Conservation (phyloP, 345 rosid species). For the Salix udensis region DNA sequence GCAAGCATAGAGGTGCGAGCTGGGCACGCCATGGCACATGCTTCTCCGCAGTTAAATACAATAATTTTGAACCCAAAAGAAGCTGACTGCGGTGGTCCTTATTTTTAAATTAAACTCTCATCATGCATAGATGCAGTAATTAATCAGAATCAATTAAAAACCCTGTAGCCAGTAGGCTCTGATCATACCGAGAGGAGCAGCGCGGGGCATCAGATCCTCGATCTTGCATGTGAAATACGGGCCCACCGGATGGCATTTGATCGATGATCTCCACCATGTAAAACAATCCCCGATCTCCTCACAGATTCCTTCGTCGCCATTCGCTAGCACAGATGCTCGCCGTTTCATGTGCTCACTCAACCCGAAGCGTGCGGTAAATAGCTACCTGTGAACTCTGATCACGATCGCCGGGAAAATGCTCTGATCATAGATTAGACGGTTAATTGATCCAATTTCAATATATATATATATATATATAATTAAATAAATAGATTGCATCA, state of each 20-base stretch:
- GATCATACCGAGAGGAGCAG: background rate
- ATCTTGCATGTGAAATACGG: background rate
- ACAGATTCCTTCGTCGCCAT: background rate
- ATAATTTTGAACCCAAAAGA: too few species aligned
- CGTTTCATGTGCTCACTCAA: background rate
- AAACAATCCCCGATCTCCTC: background rate
- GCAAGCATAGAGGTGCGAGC: constrained; percentile 25
- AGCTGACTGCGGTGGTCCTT: too few species aligned
- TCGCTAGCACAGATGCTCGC: background rate
- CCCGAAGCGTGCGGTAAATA: background rate
- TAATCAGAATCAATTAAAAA: too few species aligned
- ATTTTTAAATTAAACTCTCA: too few species aligned
- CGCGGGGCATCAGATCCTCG: background rate
- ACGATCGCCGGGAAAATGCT: too few species aligned
- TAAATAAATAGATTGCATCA: too few species aligned
- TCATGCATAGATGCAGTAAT: too few species aligned
- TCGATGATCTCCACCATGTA: background rate
- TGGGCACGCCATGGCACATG: constrained; percentile 21
- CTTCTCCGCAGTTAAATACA: background rate
- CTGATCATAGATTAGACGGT: too few species aligned
- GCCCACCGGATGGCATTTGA: background rate
- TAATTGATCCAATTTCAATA: too few species aligned
- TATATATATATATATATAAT: too few species aligned
- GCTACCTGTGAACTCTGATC: too few species aligned
- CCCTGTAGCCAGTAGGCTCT: too few species aligned